phyloP scores from a whole-genome alignment of 2,329 filamentous ascomycete species.

The Fusarium piperis region DNA sequence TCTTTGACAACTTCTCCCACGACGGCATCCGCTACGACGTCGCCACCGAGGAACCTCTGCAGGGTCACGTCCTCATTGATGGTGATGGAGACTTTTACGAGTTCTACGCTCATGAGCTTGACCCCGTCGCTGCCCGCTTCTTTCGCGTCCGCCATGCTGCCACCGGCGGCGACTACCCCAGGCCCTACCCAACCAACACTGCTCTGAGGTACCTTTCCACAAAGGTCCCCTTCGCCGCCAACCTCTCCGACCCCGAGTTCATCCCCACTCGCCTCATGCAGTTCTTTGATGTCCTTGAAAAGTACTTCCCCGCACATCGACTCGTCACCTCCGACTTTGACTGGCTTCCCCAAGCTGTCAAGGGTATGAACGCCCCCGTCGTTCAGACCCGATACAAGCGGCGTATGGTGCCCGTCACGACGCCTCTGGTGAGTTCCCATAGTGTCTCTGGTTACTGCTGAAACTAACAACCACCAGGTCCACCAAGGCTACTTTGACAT shows the following conservation, averaged over 20 bases:
- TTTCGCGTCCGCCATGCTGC: conserved; percentile 86
- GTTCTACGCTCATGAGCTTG: conserved; percentile 84
- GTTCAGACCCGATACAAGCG: conserved; percentile 94
- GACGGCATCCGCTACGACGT: conserved; percentile 93
- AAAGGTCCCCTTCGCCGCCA: conserved; percentile 75
- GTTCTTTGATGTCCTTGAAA: conserved; percentile 91
- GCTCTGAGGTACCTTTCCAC: conserved; percentile 70
- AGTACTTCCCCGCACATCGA: conserved; percentile 89
- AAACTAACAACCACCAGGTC: conserved; percentile 64
- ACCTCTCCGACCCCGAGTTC: conserved; percentile 87
- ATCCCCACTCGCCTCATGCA: conserved; percentile 95
- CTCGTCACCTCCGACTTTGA: conserved; percentile 93
- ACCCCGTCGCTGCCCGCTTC: conserved; percentile 85
- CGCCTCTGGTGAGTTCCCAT: conserved; percentile 76
- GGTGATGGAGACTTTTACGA: conserved; percentile 90
- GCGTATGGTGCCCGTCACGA: conserved; percentile 87
- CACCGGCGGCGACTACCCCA: conserved; percentile 69
- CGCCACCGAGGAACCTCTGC: conserved; percentile 81
- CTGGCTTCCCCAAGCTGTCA: conserved; percentile 81
- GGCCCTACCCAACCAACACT: conserved; percentile 65
- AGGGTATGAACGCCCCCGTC: conserved; percentile 89
- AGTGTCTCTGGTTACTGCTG: neutral
- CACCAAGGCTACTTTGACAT: conserved; percentile 99
- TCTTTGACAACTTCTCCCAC: conserved; percentile 98
- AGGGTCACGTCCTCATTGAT: conserved; percentile 90